Evolutionary conservation across 768 basidiomycete species (phyloP).

Genomic region (Termitomyces sp.): DNA sequence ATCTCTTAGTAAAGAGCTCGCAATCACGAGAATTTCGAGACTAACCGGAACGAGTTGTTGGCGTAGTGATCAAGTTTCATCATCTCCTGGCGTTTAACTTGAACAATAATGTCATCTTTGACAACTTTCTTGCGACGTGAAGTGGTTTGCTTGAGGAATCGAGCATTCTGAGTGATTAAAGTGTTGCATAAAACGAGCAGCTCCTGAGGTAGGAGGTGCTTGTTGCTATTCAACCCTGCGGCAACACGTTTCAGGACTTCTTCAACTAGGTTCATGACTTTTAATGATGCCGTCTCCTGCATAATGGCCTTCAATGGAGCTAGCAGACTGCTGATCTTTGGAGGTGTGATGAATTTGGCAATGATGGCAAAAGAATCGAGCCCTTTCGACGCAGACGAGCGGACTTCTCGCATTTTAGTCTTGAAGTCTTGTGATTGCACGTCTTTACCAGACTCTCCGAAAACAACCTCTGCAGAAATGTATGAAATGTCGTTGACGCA

Average conservation of each 20-base stretch:
- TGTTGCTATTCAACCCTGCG: conserved; percentile 81
- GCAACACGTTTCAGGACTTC: conserved; percentile 84
- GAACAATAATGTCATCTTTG: conserved; percentile 66
- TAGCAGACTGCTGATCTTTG: conserved; percentile 71
- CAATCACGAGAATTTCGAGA: neutral
- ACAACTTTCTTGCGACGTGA: conserved; percentile 29
- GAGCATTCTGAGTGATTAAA: conserved; percentile 85
- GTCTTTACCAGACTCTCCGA: conserved; percentile 91
- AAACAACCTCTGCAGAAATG: conserved; percentile 85
- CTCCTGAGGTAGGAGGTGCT: conserved; percentile 62
- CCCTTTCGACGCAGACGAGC: conserved; percentile 75
- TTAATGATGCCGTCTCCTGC: conserved; percentile 78
- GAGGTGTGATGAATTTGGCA: conserved; percentile 74
- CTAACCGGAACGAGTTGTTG: conserved; percentile 83
- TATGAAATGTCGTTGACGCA: conserved; percentile 78
- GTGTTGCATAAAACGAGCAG: conserved; percentile 83
- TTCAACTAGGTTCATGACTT: conserved; percentile 80
- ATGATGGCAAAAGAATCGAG: conserved; percentile 83
- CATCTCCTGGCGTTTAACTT: conserved; percentile 64
- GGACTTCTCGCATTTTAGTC: conserved; percentile 92
- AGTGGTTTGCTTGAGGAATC: conserved; percentile 68
- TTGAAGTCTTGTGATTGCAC: conserved; percentile 87
- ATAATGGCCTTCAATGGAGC: conserved; percentile 79
- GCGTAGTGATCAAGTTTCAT: conserved; percentile 66
- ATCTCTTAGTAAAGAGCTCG: conserved; percentile 2